phyloP scores from a whole-genome alignment of 2,329 filamentous ascomycete genomes.

The Reticulascus tulasneorum region DNA sequence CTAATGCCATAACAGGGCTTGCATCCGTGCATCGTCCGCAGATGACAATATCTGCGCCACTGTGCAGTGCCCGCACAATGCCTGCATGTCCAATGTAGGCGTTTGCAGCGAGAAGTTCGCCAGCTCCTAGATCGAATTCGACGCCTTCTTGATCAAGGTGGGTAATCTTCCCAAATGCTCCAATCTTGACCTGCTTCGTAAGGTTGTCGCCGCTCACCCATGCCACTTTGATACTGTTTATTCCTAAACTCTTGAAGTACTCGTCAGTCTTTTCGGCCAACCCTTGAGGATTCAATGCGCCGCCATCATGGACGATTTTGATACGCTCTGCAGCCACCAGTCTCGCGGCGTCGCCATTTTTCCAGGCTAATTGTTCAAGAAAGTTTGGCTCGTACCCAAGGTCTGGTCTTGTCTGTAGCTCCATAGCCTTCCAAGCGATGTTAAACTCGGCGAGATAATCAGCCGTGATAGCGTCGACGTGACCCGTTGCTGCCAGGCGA shows the following conservation, averaged over 20 bases:
- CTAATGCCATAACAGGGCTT: constrained; percentile 50
- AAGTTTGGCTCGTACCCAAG: constrained; percentile 33
- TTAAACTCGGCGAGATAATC: constrained; percentile 43
- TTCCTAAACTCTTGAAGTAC: constrained; percentile 22
- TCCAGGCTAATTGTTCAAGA: constrained; percentile 36
- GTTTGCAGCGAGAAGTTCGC: constrained; percentile 31
- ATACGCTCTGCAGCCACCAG: constrained; percentile 42
- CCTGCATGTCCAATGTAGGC: constrained; percentile 48
- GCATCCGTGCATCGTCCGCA: constrained; percentile 47
- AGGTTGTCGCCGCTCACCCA: constrained; percentile 36
- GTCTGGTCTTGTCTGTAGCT: constrained; percentile 27
- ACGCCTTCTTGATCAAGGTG: constrained; percentile 14
- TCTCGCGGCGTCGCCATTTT: constrained; percentile 28
- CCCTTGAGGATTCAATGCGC: constrained; percentile 49
- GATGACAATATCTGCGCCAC: constrained; percentile 43
- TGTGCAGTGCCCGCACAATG: constrained; percentile 37
- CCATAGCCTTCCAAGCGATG: constrained; percentile 40
- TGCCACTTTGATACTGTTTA: constrained; percentile 26
- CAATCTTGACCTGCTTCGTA: constrained; percentile 14
- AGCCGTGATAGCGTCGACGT: constrained; percentile 32
- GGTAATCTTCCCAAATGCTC: constrained; percentile 15
- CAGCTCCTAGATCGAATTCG: constrained; percentile 6
- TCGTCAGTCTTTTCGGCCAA: constrained; percentile 34
- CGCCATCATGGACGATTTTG: constrained; percentile 54
- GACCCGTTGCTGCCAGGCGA: constrained; percentile 18